Percentiles rank a stretch among this genome's conserved stretches.
These are phyloP conservation scores for Salvia rosmarinus DNA, from an alignment of 257 asterid species.

Conservation along the genomic window DNA sequence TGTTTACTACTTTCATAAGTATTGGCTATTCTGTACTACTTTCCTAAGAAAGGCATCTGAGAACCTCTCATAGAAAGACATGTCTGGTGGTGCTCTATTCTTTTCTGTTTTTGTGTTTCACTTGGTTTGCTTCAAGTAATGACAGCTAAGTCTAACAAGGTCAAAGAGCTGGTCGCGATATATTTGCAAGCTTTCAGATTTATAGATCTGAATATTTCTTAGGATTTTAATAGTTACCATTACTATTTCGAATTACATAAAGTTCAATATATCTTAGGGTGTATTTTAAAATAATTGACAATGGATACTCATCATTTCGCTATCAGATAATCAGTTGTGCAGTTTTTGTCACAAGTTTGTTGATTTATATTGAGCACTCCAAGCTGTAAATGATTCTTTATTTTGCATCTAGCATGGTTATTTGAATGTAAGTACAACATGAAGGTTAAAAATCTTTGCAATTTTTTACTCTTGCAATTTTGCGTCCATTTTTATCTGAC, in stretches of 20 bases:
- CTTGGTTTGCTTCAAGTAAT: background rate
- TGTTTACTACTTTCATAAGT: background rate
- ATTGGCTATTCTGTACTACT: background rate
- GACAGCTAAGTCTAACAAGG: background rate
- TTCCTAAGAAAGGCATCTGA: constrained; percentile 14
- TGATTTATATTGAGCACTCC: background rate
- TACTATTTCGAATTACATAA: background rate
- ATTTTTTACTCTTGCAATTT: background rate
- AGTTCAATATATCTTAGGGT: background rate
- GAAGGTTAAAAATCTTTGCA: background rate
- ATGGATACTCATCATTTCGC: constrained; percentile 5
- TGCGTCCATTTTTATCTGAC: constrained; percentile 11
- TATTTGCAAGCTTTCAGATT: background rate
- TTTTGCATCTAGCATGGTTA: background rate
- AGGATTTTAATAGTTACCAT: background rate
- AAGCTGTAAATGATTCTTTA: background rate
- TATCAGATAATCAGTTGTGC: background rate
- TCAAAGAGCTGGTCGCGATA: background rate
- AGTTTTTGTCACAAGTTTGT: constrained; percentile 11
- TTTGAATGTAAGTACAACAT: constrained; percentile 1
- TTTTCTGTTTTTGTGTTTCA: background rate
- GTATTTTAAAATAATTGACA: constrained; percentile 1
- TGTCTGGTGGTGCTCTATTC: too few species aligned
- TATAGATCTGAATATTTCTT: background rate
- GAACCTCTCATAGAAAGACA: background rate